phyloP scores from a whole-genome alignment of 2,329 filamentous ascomycete species.

The Pseudogymnoascus sp. region DNA sequence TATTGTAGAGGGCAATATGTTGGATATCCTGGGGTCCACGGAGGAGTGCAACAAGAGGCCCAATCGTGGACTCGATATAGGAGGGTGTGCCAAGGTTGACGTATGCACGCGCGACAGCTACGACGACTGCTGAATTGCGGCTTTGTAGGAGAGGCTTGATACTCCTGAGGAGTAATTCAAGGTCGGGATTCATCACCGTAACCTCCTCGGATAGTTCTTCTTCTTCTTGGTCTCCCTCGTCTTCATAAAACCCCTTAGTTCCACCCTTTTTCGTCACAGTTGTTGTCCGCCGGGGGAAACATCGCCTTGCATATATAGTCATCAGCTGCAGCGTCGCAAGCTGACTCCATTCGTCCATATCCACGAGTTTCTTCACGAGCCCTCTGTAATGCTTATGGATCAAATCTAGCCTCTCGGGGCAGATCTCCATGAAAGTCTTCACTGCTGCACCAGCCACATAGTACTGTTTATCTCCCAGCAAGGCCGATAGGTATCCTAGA shows the following conservation, averaged over 20 bases:
- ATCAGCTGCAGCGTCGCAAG: constrained; percentile 74
- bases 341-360: constrained; percentile 99
- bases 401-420: constrained; percentile 77
- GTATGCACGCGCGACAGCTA: constrained; percentile 79
- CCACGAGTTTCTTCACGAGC: constrained; percentile 81
- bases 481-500: constrained; percentile 66
- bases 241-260: constrained; percentile 74
- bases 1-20: constrained; percentile 85
- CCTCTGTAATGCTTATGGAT: constrained; percentile 84
- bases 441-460: constrained; percentile 94
- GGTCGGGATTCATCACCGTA: constrained; percentile 66
- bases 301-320: constrained; percentile 75
- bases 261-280: constrained; percentile 45
- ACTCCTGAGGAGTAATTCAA: constrained; percentile 69
- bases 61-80: constrained; percentile 67
- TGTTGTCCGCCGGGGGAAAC: constrained; percentile 66
- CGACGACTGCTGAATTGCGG: constrained; percentile 84
- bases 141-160: constrained; percentile 84
- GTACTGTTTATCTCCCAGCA: constrained; percentile 88
- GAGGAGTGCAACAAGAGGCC: constrained; percentile 78
- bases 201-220: constrained; percentile 43
- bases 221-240: constrained; percentile 43
- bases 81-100: constrained; percentile 73
- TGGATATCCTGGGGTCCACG: constrained; percentile 81
- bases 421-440: constrained; percentile 79